phyloP scores from a whole-genome alignment of 768 basidiomycete species.

The Exsudoporus frostii region DNA sequence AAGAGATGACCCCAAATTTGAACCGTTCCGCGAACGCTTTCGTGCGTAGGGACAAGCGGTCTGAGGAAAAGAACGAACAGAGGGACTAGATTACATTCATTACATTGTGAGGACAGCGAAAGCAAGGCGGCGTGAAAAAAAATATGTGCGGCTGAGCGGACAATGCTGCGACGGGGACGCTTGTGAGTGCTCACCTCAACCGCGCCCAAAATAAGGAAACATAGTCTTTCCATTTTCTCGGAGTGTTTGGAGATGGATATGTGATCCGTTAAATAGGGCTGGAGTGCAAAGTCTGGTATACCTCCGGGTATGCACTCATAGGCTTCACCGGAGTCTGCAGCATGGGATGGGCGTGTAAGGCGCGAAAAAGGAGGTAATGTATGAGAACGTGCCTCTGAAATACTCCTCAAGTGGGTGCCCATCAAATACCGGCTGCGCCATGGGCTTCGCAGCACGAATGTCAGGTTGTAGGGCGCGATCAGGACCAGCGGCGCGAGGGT shows the following conservation, averaged over 20 bases:
- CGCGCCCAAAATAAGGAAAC: conserved; percentile 19
- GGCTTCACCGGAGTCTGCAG: conserved; percentile 57
- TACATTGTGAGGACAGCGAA: conserved; percentile 10
- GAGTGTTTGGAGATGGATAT: conserved; percentile 15
- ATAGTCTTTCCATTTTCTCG: conserved; percentile 27
- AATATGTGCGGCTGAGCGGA: conserved; percentile 7
- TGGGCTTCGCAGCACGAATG: conserved; percentile 25
- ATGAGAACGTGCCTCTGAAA: conserved; percentile 48
- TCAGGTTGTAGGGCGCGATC: conserved; percentile 11
- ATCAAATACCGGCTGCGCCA: conserved; percentile 79
- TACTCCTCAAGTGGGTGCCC: conserved; percentile 76
- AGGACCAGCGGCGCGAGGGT: neutral
- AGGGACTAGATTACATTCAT: conserved; percentile 34
- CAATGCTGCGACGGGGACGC: conserved; percentile 11
- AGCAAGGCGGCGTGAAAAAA: conserved; percentile 1
- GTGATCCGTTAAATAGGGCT: conserved; percentile 13
- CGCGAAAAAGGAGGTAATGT: neutral
- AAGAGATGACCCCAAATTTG: conserved; percentile 82
- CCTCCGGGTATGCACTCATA: conserved; percentile 58
- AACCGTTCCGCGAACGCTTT: conserved; percentile 71
- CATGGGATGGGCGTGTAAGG: conserved; percentile 16
- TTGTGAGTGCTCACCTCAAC: conserved; percentile 37
- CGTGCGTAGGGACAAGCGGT: conserved; percentile 34
- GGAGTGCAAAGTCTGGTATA: conserved; percentile 33
- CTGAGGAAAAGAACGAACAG: conserved; percentile 35